These are phyloP conservation scores for Cruciata laevipes DNA, from an alignment of 257 asterid genomes.

Conservation along the genomic window DNA sequence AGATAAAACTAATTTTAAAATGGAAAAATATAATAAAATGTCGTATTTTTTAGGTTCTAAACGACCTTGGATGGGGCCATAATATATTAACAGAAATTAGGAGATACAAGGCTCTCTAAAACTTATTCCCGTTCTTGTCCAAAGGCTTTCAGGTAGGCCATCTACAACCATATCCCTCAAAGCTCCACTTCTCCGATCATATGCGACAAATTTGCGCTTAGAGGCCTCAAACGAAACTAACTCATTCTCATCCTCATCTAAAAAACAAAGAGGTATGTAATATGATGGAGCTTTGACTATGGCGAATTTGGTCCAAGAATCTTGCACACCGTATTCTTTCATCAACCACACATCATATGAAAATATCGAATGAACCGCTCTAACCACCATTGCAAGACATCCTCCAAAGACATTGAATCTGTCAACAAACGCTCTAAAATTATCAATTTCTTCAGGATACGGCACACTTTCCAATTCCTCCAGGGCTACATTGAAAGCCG, in stretches of 20 bases:
- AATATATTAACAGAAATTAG: background rate
- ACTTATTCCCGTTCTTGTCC: background rate
- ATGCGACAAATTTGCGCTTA: background rate
- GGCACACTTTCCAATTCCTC: background rate
- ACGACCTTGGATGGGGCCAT: too few relatives aligned
- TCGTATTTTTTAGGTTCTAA: too few relatives aligned
- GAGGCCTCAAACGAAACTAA: background rate
- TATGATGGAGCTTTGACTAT: fast-evolving
- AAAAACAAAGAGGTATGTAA: background rate
- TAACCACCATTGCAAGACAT: background rate
- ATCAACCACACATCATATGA: background rate
- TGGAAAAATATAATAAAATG: too few relatives aligned
- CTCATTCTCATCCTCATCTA: background rate
- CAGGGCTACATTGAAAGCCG: background rate
- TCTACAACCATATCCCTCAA: background rate
- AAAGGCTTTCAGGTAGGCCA: background rate
- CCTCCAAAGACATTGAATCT: background rate
- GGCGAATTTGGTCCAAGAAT: background rate
- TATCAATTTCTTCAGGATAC: background rate
- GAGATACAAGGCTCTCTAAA: background rate
- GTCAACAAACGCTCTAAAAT: background rate
- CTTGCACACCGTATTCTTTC: background rate
- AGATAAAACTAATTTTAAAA: too few relatives aligned
- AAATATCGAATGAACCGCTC: too few relatives aligned
- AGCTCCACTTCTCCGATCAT: background rate